These are phyloP conservation scores for Nymphaea thermarum DNA, from an alignment of 164 flowering plant species.

Conservation along the genomic window DNA sequence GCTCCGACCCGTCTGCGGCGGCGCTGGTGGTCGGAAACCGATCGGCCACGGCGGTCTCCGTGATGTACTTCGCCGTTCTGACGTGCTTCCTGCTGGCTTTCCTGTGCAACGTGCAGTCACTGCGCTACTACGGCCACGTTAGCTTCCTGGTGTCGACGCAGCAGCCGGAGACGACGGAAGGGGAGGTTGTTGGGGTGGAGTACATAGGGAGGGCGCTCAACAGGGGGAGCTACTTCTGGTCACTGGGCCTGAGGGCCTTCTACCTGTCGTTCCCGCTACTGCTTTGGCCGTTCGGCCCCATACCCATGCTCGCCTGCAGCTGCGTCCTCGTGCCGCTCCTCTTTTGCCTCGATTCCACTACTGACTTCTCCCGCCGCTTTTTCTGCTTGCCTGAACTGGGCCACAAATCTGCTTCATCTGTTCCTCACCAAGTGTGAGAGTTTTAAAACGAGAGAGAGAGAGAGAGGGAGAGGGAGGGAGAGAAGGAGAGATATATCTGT, in stretches of 20 bases:
- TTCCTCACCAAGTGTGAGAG: neutral
- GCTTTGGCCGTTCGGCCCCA: conserved; percentile 25
- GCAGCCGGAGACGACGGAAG: conserved; percentile 18
- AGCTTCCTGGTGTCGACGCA: conserved; percentile 62
- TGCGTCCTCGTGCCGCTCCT: conserved; percentile 31
- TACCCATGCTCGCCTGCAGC: conserved; percentile 45
- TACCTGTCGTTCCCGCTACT: conserved; percentile 26
- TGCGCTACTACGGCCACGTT: conserved; percentile 72
- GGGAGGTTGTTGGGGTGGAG: conserved; percentile 16
- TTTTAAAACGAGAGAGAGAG: neutral
- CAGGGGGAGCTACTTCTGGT: conserved; percentile 67
- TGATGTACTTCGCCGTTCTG: conserved; percentile 56
- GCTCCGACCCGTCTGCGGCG: conserved; percentile 11
- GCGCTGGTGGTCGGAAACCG: conserved; percentile 38
- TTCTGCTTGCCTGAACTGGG: neutral
- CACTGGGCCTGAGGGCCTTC: conserved; percentile 70
- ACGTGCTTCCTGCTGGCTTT: conserved; percentile 71
- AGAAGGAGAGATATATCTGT: too few species aligned
- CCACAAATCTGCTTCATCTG: neutral
- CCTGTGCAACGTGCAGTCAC: conserved; percentile 68
- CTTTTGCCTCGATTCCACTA: conserved; percentile 66
- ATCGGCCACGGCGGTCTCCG: conserved; percentile 22
- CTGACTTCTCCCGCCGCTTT: conserved; percentile 7
- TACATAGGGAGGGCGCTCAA: conserved; percentile 50
- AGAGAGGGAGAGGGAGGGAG: neutral